Percentiles rank a stretch among this genome's conserved stretches.
Evolutionary conservation across 495 filamentous ascomycete species (phyloP).

Genomic region (Penicillium tannophilum): DNA sequence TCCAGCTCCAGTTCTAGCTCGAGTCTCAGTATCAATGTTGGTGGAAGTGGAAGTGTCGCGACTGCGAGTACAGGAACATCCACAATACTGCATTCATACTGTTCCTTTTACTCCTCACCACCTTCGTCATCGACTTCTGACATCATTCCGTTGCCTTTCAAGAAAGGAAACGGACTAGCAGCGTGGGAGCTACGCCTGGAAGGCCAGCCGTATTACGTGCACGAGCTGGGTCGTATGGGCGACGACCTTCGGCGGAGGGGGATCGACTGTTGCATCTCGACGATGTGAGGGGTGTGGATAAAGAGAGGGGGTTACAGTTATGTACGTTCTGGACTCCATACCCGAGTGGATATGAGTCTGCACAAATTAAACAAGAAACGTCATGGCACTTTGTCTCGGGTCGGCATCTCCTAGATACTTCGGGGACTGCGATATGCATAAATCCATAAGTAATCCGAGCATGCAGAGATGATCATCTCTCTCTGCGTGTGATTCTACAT

Average conservation of each 20-base stretch:
- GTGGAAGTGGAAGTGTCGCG: background rate
- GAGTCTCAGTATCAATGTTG: background rate
- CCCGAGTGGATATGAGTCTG: background rate
- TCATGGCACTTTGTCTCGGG: background rate
- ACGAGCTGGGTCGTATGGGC: constrained; percentile 35
- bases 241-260: constrained; percentile 37
- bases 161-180: constrained; percentile 1
- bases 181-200: constrained; percentile 41
- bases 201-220: constrained; percentile 40
- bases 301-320: background rate
- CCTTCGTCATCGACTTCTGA: background rate
- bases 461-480: background rate
- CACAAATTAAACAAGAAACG: background rate
- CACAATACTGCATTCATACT: constrained; percentile 4
- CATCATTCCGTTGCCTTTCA: background rate
- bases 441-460: background rate
- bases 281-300: constrained; percentile 14
- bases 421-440: constrained; percentile 1
- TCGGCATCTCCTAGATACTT: background rate
- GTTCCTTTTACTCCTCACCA: background rate
- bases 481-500: background rate
- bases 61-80: background rate
- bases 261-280: constrained; percentile 30
- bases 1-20: background rate
- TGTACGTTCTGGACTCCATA: background rate